phyloP scores from a whole-genome alignment of 768 basidiomycete species.

The Phylloporus sp. region DNA sequence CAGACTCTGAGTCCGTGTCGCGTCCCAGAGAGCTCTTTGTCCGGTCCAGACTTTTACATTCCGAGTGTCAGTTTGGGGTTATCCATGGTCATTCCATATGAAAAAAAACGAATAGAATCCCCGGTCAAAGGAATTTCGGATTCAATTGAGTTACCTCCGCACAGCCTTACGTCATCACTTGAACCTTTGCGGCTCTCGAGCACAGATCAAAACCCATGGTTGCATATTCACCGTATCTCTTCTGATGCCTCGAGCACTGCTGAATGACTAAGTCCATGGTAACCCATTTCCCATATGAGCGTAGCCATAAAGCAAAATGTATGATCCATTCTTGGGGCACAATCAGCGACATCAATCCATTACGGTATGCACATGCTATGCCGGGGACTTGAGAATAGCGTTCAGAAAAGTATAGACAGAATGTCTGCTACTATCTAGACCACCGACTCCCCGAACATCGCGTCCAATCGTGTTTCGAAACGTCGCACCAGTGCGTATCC shows the following conservation, averaged over 20 bases:
- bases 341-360: background rate
- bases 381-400: background rate
- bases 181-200: background rate
- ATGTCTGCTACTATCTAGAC: background rate
- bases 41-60: no score
- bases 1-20: background rate
- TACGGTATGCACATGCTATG: background rate
- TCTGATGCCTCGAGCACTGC: background rate
- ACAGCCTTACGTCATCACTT: background rate
- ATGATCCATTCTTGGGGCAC: background rate
- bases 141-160: background rate
- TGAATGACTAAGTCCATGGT: background rate
- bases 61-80: no score
- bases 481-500: background rate
- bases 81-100: no score
- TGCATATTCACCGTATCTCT: background rate
- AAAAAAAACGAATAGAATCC: no score
- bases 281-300: background rate
- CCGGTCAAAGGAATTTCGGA: no score
- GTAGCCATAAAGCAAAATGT: background rate
- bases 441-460: background rate
- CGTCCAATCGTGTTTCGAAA: background rate
- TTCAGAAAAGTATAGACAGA: background rate
- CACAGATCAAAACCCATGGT: no score
- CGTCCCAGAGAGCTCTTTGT: background rate